Percentiles rank a stretch among this genome's conserved stretches.
Conservation (phyloP, 2,329 filamentous ascomycete species). For the Aspergillus sp. region DNA sequence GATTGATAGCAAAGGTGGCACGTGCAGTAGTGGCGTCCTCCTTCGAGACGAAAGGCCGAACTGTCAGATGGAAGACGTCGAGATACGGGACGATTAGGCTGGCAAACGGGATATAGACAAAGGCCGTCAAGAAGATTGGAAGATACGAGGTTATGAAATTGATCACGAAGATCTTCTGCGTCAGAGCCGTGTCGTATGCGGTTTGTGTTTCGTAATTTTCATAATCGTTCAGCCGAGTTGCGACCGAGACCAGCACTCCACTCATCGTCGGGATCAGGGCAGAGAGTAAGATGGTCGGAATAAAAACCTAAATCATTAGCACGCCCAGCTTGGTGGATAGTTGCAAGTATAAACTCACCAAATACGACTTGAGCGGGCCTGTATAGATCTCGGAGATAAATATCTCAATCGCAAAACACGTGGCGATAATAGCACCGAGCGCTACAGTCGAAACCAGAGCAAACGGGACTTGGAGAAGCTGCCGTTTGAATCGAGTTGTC, state of each 20-base stretch:
- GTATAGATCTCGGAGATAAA: slow-evolving; percentile 95
- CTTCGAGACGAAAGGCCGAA: slow-evolving; percentile 74
- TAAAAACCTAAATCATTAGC: slow-evolving; percentile 66
- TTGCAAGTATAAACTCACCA: slow-evolving; percentile 59
- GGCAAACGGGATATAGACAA: slow-evolving; percentile 94
- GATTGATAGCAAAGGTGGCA: slow-evolving; percentile 79
- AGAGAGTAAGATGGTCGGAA: slow-evolving; percentile 86
- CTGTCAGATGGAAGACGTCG: slow-evolving; percentile 79
- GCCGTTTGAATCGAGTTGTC: slow-evolving; percentile 75
- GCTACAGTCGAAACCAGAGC: slow-evolving; percentile 74
- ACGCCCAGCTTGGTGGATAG: slow-evolving; percentile 10
- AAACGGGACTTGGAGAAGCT: slow-evolving; percentile 87
- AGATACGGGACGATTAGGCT: slow-evolving; percentile 84
- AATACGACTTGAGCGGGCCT: slow-evolving; percentile 82
- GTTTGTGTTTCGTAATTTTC: slow-evolving; percentile 95
- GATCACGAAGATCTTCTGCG: slow-evolving; percentile 93
- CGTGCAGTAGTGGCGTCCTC: slow-evolving; percentile 68
- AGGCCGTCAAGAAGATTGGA: slow-evolving; percentile 85
- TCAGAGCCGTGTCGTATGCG: slow-evolving; percentile 79
- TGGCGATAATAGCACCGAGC: slow-evolving; percentile 84
- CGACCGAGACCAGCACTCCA: slow-evolving; percentile 77
- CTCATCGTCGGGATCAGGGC: slow-evolving; percentile 80
- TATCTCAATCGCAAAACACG: slow-evolving; percentile 92
- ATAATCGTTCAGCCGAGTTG: slow-evolving; percentile 75
- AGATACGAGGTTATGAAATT: slow-evolving; percentile 98